These are phyloP conservation scores for Solanum sitiens DNA, from an alignment of 257 asterid genomes.

Conservation along the genomic window DNA sequence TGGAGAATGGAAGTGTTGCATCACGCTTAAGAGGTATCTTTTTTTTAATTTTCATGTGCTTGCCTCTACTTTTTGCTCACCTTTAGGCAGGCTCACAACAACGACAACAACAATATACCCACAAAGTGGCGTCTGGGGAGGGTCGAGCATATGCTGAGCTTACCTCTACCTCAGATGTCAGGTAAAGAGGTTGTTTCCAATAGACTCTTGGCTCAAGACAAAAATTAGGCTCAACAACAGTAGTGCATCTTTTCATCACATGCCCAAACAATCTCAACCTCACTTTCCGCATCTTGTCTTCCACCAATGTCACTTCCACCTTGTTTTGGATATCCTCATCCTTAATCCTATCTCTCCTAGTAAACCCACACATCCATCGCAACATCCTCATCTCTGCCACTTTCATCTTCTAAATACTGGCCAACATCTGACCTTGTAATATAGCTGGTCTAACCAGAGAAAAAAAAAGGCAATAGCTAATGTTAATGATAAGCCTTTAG, in stretches of 20 bases:
- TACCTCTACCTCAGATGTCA: neutral
- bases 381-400: neutral
- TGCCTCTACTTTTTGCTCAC: neutral
- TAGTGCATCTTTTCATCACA: neutral
- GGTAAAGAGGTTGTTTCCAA: neutral
- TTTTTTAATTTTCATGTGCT: neutral
- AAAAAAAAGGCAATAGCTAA: neutral
- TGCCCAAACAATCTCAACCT: neutral
- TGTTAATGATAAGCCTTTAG: neutral
- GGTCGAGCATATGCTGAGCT: neutral
- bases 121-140: neutral
- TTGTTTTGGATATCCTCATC: neutral
- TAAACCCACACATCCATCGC: neutral
- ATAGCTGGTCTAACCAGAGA: neutral
- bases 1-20: slow-evolving; percentile 91
- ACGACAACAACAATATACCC: neutral
- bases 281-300: neutral
- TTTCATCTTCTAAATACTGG: neutral
- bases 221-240: neutral
- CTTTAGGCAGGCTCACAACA: neutral
- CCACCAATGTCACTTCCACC: neutral
- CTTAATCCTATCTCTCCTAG: neutral
- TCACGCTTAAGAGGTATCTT: slow-evolving; percentile 83
- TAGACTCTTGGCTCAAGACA: neutral
- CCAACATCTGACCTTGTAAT: neutral